A percentile compares a stretch with the other conserved stretches of the same genome.
phyloP scores from a whole-genome alignment of 2,329 filamentous ascomycete species.

The Phoma sp. region DNA sequence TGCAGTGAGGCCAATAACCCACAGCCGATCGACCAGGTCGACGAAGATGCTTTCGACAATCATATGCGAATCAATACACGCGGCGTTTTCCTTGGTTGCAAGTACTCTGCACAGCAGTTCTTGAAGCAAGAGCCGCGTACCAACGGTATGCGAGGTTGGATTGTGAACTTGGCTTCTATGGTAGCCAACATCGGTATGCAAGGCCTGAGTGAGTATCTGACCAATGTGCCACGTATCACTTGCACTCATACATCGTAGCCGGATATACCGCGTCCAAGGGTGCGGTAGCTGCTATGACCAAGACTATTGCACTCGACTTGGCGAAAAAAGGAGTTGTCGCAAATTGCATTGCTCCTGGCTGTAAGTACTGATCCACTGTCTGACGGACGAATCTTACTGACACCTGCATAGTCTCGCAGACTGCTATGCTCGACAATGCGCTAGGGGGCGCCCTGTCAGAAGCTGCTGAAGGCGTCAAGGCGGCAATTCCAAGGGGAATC shows the following conservation, averaged over 20 bases:
- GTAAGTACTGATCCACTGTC: conserved; percentile 27
- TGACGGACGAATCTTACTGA: conserved; percentile 1
- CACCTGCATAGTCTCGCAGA: conserved; percentile 33
- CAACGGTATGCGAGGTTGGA: conserved; percentile 44
- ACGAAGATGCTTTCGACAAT: conserved; percentile 44
- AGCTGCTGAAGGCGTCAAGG: conserved; percentile 17
- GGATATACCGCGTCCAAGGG: conserved; percentile 57
- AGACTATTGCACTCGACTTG: conserved; percentile 54
- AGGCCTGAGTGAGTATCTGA: conserved; percentile 38
- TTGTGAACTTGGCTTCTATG: conserved; percentile 48
- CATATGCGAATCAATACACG: conserved; percentile 40
- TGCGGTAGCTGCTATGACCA: conserved; percentile 55
- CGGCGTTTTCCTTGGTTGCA: conserved; percentile 47
- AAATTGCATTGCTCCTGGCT: conserved; percentile 53
- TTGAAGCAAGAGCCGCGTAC: conserved; percentile 41
- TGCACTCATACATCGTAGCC: conserved; percentile 24
- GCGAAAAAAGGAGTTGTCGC: conserved; percentile 50
- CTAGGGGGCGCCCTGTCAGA: conserved; percentile 19
- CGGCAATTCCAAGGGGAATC: conserved; percentile 26
- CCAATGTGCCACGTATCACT: background rate
- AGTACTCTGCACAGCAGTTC: conserved; percentile 48
- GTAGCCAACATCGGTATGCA: conserved; percentile 26
- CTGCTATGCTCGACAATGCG: conserved; percentile 38
- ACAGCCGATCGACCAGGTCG: conserved; percentile 36
- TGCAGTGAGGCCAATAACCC: conserved; percentile 34